These are phyloP conservation scores for Diaporthe caulivora DNA, from an alignment of 2,329 filamentous ascomycete species.

Conservation along the genomic window DNA sequence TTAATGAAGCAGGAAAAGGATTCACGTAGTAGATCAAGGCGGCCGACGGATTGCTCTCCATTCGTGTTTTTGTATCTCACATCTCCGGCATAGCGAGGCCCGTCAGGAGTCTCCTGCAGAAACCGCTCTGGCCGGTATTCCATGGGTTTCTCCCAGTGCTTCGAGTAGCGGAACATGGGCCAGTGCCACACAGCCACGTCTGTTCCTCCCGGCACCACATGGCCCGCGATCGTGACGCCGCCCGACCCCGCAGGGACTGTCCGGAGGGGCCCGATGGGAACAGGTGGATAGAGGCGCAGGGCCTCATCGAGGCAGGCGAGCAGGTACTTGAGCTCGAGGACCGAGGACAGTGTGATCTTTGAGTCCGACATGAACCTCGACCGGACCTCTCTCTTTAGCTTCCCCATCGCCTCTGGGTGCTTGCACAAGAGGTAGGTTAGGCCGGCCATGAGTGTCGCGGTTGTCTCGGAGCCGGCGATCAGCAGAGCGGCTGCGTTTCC, in stretches of 20 bases:
- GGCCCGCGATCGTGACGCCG: slow-evolving; percentile 40
- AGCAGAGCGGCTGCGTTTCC: slow-evolving; percentile 31
- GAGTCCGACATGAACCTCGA: slow-evolving; percentile 48
- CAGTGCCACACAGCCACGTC: slow-evolving; percentile 49
- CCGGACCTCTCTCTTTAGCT: slow-evolving; percentile 54
- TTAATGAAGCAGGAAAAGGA: too few species aligned
- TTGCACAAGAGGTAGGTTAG: slow-evolving; percentile 47
- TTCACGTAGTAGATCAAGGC: slow-evolving; percentile 46
- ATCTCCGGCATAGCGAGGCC: neutral
- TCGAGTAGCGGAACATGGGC: slow-evolving; percentile 46
- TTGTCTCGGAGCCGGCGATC: slow-evolving; percentile 43
- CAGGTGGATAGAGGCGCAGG: slow-evolving; percentile 53
- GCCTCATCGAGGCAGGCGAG: slow-evolving; percentile 54
- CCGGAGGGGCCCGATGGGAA: slow-evolving; percentile 37
- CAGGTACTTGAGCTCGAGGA: slow-evolving; percentile 50
- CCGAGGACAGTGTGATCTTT: slow-evolving; percentile 52
- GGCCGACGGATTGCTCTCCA: slow-evolving; percentile 45
- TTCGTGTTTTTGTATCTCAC: slow-evolving; percentile 11
- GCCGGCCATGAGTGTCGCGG: slow-evolving; percentile 41
- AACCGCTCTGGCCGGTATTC: slow-evolving; percentile 53
- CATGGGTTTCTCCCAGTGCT: slow-evolving; percentile 52
- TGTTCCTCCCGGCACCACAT: slow-evolving; percentile 43
- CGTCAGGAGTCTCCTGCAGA: slow-evolving; percentile 39
- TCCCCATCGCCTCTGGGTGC: slow-evolving; percentile 48
- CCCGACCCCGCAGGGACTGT: slow-evolving; percentile 34